Evolutionary conservation across 495 filamentous ascomycete species (phyloP), one percentile per base, ranked within the genome.

Genomic region (Xylaria flabelliformis): DNA sequence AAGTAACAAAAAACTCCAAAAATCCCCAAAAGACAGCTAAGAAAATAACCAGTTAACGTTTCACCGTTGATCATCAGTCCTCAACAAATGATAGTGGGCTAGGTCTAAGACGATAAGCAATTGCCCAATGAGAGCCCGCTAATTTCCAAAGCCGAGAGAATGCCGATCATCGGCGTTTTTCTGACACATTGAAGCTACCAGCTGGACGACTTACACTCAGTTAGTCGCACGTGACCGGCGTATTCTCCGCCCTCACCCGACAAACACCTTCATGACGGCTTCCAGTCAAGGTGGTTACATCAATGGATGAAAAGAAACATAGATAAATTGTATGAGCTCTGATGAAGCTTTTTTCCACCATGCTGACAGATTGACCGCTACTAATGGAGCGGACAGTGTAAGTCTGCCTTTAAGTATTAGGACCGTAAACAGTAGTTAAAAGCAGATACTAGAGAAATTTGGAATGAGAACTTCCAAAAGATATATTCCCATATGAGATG

Each of bases 71-170:
- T 13, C 21, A 29, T 39, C 32, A n/a, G 39, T 39, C 4, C 19
- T 61, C 32, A 39, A 61, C 32, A 36, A 39, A 3, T 39, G 58
- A 61, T 39, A 61, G 17, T 61, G 17, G 58, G 9, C 39, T 36
- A 36, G 32, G 24, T 58, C 17, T 26, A 19, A 2, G 34, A 61
- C 13, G 58, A 61, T 61, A 61, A 48, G 63, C 46, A 32, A 66
- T 21, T 56, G 67, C 4, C 67, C 67, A 69, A 69, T 69, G 17
- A 61, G 56, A 69, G 42, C 24, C 36, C 29, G 19, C 64, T 19
- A 3, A 55, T 67, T 67, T 67, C 64, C n/a, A 67, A 67, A 51
- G n/a, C 41, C n/a, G 55, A 69, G 8, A 15, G n/a, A 69, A 29
- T 13, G 55, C 67, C 67, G 67, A 69, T 50, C 32, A 69, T 50